A percentile compares a stretch with the other conserved stretches of the same genome.
These are phyloP conservation scores for Starmerella floris DNA, from an alignment of 805 yeast species.

Conservation along the genomic window DNA sequence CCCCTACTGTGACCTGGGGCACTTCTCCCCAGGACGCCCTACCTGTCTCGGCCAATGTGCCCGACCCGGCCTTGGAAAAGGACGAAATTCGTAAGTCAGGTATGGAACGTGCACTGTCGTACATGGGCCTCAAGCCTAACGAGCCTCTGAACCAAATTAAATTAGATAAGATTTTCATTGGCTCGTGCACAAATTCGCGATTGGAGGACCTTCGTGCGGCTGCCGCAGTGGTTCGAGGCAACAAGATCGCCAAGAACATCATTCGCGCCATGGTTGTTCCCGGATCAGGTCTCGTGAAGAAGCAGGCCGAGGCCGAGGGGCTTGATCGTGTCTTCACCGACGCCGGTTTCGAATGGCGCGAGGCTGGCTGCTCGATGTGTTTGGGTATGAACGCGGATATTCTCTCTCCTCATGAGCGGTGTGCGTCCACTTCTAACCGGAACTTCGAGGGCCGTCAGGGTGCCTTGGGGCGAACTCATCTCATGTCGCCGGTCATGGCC, in stretches of 20 bases:
- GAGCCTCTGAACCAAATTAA: conserved; percentile 60
- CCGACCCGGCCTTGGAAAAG: conserved; percentile 63
- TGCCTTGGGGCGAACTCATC: conserved; percentile 85
- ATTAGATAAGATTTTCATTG: conserved; percentile 91
- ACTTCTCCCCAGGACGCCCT: conserved; percentile 98
- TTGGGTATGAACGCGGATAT: conserved; percentile 99
- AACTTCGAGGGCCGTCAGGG: conserved; percentile 99
- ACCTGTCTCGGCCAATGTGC: conserved; percentile 81
- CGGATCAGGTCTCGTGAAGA: conserved; percentile 90
- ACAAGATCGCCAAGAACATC: conserved; percentile 68
- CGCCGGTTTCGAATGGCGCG: conserved; percentile 98
- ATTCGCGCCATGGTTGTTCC: conserved; percentile 86
- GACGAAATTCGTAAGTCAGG: conserved; percentile 61
- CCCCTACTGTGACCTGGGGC: conserved; percentile 99
- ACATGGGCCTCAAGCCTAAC: conserved; percentile 83
- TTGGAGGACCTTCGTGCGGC: conserved; percentile 95
- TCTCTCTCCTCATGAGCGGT: conserved; percentile 84
- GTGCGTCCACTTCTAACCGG: conserved; percentile 98
- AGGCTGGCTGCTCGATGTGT: conserved; percentile 99
- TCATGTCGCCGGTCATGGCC: conserved; percentile 99
- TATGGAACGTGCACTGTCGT: conserved; percentile 79
- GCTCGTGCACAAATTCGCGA: conserved; percentile 96
- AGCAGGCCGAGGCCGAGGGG: conserved; percentile 90
- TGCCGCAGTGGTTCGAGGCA: conserved; percentile 83
- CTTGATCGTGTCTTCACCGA: conserved; percentile 76